phyloP scores from a whole-genome alignment of 2,329 filamentous ascomycete species.

The Fusarium penzigii region DNA sequence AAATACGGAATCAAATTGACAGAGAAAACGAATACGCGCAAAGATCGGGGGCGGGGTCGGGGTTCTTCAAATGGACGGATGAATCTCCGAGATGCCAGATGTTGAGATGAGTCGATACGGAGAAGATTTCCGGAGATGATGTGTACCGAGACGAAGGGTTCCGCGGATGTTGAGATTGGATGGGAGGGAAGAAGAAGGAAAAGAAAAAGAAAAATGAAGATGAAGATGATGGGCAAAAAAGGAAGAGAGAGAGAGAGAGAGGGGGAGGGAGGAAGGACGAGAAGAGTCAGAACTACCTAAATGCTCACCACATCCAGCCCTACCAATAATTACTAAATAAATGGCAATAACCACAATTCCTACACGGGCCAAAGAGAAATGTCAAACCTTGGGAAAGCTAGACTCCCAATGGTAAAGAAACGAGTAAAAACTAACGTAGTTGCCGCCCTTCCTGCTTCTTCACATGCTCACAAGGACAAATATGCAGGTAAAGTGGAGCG shows the following conservation, averaged over 20 bases:
- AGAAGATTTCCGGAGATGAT: neutral
- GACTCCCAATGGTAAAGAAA: constrained; percentile 5
- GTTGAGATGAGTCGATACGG: neutral
- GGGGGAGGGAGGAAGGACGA: neutral
- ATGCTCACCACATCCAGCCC: neutral
- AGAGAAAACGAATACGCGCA: neutral
- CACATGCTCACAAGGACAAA: constrained; percentile 26
- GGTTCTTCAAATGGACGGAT: neutral
- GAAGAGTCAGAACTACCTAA: neutral
- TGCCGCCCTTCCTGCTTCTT: constrained; percentile 7
- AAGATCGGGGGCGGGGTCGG: neutral
- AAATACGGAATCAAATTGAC: too few relatives aligned
- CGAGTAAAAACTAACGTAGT: constrained; percentile 5
- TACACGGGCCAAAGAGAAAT: neutral
- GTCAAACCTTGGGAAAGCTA: neutral
- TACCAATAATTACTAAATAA: neutral
- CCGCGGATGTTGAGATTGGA: too few relatives aligned
- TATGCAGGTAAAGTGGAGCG: neutral
- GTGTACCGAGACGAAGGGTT: neutral
- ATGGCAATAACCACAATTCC: neutral
- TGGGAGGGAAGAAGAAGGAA: constrained; percentile 2
- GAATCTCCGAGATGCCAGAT: neutral
- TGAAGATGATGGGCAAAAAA: constrained; percentile 5
- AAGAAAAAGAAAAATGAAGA: constrained; percentile 1
- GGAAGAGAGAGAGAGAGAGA: constrained; percentile 4